Evolutionary conservation across 2,329 filamentous ascomycete species (phyloP).

Genomic region (Sporothrix schenckii): DNA sequence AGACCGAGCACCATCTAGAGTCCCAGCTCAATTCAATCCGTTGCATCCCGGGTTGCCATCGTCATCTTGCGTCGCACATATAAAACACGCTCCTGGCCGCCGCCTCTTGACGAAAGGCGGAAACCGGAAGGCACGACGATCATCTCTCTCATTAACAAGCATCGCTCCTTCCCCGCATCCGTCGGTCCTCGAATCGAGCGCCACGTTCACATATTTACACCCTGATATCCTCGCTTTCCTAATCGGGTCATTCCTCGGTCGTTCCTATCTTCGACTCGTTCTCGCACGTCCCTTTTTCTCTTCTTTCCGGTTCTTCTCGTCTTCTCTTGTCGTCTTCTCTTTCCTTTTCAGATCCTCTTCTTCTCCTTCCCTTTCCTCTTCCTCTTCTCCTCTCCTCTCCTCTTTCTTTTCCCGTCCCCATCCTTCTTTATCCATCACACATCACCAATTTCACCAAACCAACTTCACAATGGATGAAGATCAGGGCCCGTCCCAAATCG

Average conservation of each 20-base stretch:
- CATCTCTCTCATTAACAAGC: slow-evolving; percentile 14
- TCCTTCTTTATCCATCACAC: background rate
- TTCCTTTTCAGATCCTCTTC: background rate
- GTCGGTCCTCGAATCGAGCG: background rate
- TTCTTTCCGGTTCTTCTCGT: background rate
- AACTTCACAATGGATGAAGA: slow-evolving; percentile 57
- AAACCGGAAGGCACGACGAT: background rate
- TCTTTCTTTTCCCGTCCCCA: no score
- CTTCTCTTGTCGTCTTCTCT: background rate
- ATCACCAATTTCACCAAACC: background rate
- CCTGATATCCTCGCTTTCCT: background rate
- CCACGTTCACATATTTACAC: no score
- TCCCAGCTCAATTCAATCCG: background rate
- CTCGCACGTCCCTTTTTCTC: background rate
- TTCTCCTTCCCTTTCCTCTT: background rate
- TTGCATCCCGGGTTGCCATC: background rate
- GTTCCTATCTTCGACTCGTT: background rate
- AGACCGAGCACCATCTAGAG: background rate
- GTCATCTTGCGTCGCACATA: background rate
- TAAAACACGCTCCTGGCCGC: slow-evolving; percentile 15
- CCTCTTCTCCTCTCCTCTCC: background rate
- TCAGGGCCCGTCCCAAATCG: slow-evolving; percentile 55
- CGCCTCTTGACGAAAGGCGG: background rate
- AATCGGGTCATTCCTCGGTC: slow-evolving; percentile 6
- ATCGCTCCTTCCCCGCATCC: slow-evolving; percentile 8